Base-by-base conservation (phyloP, 192 early-diverging fungal species). In the Coemansia sp. region DNA sequence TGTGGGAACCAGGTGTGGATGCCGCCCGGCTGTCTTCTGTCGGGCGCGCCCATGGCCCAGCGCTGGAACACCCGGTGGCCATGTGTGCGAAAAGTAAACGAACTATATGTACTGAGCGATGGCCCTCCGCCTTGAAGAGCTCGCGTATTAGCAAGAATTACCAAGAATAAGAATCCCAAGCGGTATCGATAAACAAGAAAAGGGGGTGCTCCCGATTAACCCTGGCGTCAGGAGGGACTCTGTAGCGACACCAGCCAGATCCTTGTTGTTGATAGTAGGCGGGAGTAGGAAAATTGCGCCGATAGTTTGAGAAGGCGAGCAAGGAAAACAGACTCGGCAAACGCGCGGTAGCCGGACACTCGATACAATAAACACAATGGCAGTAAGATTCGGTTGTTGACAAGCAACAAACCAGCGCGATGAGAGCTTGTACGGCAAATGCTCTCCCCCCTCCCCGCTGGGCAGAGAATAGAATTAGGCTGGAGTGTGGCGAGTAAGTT, bases 281-380 rank as follows among this genome's bases (percentile, higher is more conserved):
- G 12, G n/a, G 1, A 35, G n/a, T 14, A 14, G 2, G n/a, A 35
- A n/a, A 10, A 35, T n/a, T 10, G n/a, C n/a, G 34, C 34, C 34
- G n/a, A n/a, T n/a, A 35, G 34, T 35, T 35, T 35, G n/a, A 35
- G 34, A n/a, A 35, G 34, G 11, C 12, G 12, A 35, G 34, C 12
- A 10, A 1, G 34, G n/a, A 35, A 35, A n/a, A 35, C 34, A 10
- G n/a, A 35, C 34, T 35, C 34, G 34, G 34, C 34, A 35, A 10
- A n/a, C 26, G 43, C 14, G n/a, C 43, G 43, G 43, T 45, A 45
- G 43, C 43, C 20, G 25, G 26, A 45, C 0, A 20, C 12, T 28
- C 15, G n/a, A 35, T 35, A 45, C 43, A 45, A 45, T 45, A 45
- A 45, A 45, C 43, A 45, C 43, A 45, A 45, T 45, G 25, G 43